Evolutionary conservation across 2,329 filamentous ascomycete species (phyloP).

Genomic region (Colletotrichum eremochloae): DNA sequence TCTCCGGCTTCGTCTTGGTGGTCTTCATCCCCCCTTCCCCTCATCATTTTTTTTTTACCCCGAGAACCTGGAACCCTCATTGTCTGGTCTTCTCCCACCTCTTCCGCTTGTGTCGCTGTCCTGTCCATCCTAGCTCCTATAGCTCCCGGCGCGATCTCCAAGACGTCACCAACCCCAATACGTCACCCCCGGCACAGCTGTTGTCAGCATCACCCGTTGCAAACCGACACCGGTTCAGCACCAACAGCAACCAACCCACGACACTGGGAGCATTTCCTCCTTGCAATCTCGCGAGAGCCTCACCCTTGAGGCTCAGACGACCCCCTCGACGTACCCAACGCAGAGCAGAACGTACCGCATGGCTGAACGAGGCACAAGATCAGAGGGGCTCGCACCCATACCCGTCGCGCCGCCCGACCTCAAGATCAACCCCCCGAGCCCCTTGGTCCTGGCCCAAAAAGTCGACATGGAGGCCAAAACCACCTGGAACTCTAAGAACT

Average conservation of each 20-base stretch:
- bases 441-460: constrained; percentile 50
- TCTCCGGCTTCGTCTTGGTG: constrained; percentile 1
- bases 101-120: constrained; percentile 5
- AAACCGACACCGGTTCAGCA: constrained; percentile 21
- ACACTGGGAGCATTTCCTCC: background rate
- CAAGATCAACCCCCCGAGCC: constrained; percentile 47
- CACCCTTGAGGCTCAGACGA: background rate
- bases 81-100: constrained; percentile 11
- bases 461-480: constrained; percentile 42
- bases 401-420: constrained; percentile 35
- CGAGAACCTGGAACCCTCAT: constrained; percentile 2
- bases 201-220: constrained; percentile 24
- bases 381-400: constrained; percentile 37
- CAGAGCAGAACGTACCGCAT: constrained; percentile 19
- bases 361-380: constrained; percentile 36
- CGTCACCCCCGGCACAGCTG: constrained; percentile 23
- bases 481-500: constrained; percentile 81
- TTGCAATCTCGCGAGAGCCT: background rate
- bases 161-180: constrained; percentile 36
- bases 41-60: background rate
- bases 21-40: background rate
- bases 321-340: background rate
- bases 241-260: background rate
- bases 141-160: constrained; percentile 20
- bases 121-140: constrained; percentile 13